Base-by-base conservation (phyloP, 2,329 filamentous ascomycete species). In the Bipolaris victoriae region DNA sequence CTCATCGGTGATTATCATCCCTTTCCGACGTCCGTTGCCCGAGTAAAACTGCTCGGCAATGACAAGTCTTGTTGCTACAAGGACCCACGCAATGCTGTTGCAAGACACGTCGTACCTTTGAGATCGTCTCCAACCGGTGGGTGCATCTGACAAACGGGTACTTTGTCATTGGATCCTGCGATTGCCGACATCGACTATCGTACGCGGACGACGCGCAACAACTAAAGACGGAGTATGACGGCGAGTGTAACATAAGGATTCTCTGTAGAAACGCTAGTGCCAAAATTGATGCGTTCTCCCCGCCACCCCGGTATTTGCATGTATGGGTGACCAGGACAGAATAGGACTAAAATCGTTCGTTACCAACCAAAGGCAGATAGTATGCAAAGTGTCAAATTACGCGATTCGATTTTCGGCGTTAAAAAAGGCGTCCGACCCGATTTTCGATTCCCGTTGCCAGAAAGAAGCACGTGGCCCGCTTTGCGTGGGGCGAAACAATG, bases 161-260 rank as follows among this genome's bases (percentile, higher is more conserved):
- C 13, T 33, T 13, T n/a, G 39, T 46, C n/a, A 11, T 39, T 41
- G 16, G 18, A 22, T 39, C 39, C 16, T 22, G 35, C 29, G 44
- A 50, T 37, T 35, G 50, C 56, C 64, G 51, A 65, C 50, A 24
- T 33, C 9, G 37, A 31, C 26, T 52, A 20, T 20, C 20, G 20
- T 20, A 67, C 57, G 58, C 62, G 59, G 52, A 65, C 64, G 65
- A 64, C 56, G 33, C 65, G 7, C 59, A 10, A 60, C 61, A n/a
- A 59, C 50, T 22, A 54, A 49, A 22, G 52, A 64, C 53, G 44
- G 58, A 10, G 20, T 58, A 16, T 53, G 65, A 29, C 58, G 65
- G 18, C 36, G 62, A 3, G 43, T 62, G 2, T 61, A 63, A 52
- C 59, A 59, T 9, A 61, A 43, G 40, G 55, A 57, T n/a, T 65